Evolutionary conservation across 805 yeast genomes (phyloP).

Genomic region (Lipomyces sp.): DNA sequence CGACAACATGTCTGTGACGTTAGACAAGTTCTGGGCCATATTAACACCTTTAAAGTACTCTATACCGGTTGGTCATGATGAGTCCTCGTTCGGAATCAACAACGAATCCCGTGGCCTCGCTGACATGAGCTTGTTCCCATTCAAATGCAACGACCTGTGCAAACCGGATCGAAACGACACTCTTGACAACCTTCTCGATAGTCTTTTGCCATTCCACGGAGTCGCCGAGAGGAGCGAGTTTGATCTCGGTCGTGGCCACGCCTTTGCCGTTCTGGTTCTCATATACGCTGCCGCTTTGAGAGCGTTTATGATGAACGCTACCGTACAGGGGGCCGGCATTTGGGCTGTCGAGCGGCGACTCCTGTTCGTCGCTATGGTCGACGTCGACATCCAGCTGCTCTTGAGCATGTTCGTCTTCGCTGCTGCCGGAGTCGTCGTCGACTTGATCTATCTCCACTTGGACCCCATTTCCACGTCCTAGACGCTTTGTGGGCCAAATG

Average conservation of each 20-base stretch:
- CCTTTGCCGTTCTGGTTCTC: too few species aligned
- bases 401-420: too few species aligned
- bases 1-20: slow-evolving; percentile 73
- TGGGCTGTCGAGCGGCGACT: slow-evolving; percentile 4
- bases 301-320: not conserved
- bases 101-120: slow-evolving; percentile 94
- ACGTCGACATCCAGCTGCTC: slow-evolving; percentile 1
- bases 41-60: too few species aligned
- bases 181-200: slow-evolving; percentile 73
- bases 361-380: slow-evolving; percentile 4
- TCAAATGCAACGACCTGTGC: slow-evolving; percentile 84
- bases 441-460: too few species aligned
- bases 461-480: too few species aligned
- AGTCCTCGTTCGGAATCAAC: slow-evolving; percentile 81
- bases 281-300: not conserved
- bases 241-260: not conserved
- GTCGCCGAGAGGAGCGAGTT: slow-evolving; percentile 11
- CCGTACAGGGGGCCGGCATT: slow-evolving; percentile 1
- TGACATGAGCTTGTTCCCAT: slow-evolving; percentile 72
- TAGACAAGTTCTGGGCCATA: not conserved
- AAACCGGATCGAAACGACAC: slow-evolving; percentile 87
- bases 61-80: slow-evolving; percentile 68
- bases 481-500: too few species aligned
- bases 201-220: slow-evolving; percentile 67
- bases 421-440: too few species aligned